Evolutionary conservation across 768 basidiomycete genomes (phyloP), one percentile per base, ranked within the genome.

Genomic region (Cystoderma amianthinum): DNA sequence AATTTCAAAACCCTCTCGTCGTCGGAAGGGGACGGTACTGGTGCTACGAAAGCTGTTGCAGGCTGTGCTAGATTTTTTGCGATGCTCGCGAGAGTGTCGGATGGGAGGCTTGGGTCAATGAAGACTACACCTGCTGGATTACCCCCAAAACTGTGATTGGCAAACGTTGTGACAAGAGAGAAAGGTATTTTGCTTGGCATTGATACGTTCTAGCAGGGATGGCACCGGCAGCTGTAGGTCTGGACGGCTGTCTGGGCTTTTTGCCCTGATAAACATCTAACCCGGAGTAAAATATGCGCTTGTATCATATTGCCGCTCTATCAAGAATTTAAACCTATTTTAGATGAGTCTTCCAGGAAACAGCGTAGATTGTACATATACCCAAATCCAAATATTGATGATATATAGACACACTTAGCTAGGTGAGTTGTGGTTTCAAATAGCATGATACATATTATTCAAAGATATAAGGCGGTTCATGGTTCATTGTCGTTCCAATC

Each of bases 401-500:
- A n/a, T n/a, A n/a, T n/a, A n/a, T n/a, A n/a, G n/a, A n/a, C n/a
- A n/a, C n/a, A n/a, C n/a, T n/a, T n/a, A n/a, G n/a, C 10, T 18
- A 5, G 22, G 10, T 30, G 28, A 30, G 28, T n/a, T 9, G 9
- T 9, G n/a, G 9, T 30, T 9, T 30, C n/a, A 11, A 18, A 36
- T 17, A 18, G 11, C 35, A 18, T n/a, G n/a, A n/a, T n/a, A n/a
- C n/a, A n/a, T 30, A 30, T 30, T n/a, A 30, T 30, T 9, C 28
- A 30, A 9, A 30, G 28, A 9, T 9, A 10, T 36, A 18, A 22
- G 12, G 13, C 3, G 2, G 42, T 36, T 48, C 16, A 44, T 44
- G 50, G 51, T 37, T 59, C 58, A 43, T 62, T 61, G 44, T 73
- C 71, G 45, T 69, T 78, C 85, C 88, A 89, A 43, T 85, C 78